phyloP scores from a whole-genome alignment of 305 asterid genomes.

The Nicotiana rustica region DNA sequence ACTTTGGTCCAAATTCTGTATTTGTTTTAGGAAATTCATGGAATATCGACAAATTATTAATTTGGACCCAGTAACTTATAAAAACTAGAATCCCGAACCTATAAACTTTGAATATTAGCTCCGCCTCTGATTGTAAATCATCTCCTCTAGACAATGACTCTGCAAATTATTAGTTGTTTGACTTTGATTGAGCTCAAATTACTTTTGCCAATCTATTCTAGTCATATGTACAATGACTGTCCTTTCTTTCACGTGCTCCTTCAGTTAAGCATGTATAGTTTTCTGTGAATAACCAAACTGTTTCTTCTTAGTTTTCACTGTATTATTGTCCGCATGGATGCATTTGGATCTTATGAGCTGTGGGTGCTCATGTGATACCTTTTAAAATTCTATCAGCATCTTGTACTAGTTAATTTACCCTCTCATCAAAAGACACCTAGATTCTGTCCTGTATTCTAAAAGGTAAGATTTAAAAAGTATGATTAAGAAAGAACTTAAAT shows the following conservation, averaged over 20 bases:
- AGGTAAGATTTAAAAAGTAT: background rate
- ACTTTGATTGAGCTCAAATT: conserved; percentile 17
- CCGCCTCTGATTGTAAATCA: background rate
- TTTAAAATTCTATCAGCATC: background rate
- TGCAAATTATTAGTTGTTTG: conserved; percentile 2
- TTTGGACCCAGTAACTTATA: too few relatives aligned
- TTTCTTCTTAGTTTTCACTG: conserved; percentile 26
- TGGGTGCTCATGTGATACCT: background rate
- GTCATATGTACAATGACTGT: background rate
- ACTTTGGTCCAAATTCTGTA: too few relatives aligned
- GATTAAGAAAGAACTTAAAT: background rate
- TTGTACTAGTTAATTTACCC: conserved; percentile 23
- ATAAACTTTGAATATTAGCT: too few relatives aligned
- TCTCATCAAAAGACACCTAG: background rate
- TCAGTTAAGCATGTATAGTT: conserved; percentile 19
- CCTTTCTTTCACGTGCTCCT: background rate
- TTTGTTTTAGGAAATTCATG: too few relatives aligned
- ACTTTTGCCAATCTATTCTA: background rate
- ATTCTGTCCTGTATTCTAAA: background rate
- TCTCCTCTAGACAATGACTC: background rate
- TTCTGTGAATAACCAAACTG: background rate
- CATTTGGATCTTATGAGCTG: background rate
- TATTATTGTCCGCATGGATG: conserved; percentile 12
- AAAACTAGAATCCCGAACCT: too few relatives aligned
- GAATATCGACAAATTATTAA: too few relatives aligned